Base-by-base conservation (phyloP, 2,329 filamentous ascomycete species). In the Colletotrichum nymphaeae region DNA sequence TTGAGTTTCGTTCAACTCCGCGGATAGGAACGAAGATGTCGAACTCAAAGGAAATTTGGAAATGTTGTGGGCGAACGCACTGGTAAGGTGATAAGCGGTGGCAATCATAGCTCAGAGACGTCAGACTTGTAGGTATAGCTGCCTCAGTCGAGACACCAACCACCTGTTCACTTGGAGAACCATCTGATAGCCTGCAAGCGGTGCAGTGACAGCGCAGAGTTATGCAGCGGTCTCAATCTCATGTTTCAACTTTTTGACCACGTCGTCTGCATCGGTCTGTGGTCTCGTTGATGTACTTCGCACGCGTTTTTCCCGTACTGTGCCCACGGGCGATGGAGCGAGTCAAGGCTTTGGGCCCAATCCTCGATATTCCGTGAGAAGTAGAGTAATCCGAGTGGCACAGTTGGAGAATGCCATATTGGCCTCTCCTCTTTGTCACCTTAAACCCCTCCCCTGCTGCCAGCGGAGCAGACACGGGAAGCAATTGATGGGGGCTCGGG, bases 301-400 rank as follows among this genome's bases (percentile, higher is more conserved):
- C 4, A 3, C 19, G 49, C 12, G 37, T 26, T 24, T 14, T 26
- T 5, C 9, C 14, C 19, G 26, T 63, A 52, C 42, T 49, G 42
- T 49, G 42, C 42, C 19, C 42, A 22, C 16, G 37, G 37, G 37
- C 37, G 6, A 42, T 42, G 42, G 42, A 49, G 56, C 64, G 55
- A 37, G 64, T 67, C 64, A 59, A 26, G 32, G 16, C 14, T 8
- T 9, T 28, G n/a, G n/a, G 42, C 24, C 49, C 49, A 55, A 58
- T 16, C 24, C 35, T 65, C 32, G 56, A 49, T 22, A 19, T 42
- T 42, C 32, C 30, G 65, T 42, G 26, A 24, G 52, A 53, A 14
- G 30, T 62, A 67, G 35, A 62, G 64, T 62, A 42, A n/a, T 22
- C 35, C 37, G 56, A 53, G 37, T 67, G 42, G 64, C 56, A 67